Evolutionary conservation across 352 stramenopile genomes (phyloP).

Genomic region (Phytophthora megakarya): DNA sequence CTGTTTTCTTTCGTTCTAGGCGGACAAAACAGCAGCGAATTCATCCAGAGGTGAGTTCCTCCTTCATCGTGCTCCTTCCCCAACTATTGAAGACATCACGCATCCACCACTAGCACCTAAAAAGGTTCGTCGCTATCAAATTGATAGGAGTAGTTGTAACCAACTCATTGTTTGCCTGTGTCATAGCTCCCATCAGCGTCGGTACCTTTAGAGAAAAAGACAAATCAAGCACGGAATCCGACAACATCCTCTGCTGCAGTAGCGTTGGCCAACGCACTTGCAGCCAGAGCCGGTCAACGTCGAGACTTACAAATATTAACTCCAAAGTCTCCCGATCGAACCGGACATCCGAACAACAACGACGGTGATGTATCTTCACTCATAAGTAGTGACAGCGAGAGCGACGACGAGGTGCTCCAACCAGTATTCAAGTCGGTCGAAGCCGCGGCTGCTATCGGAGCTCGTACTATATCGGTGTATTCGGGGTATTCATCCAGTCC

Average conservation of each 20-base stretch:
- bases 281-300: constrained; percentile 21
- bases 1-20: constrained; percentile 18
- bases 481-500: constrained; percentile 47
- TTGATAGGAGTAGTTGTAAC: neutral
- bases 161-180: neutral
- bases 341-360: constrained; percentile 26
- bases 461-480: constrained; percentile 19
- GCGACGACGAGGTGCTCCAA: constrained; percentile 64
- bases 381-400: constrained; percentile 83
- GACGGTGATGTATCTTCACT: constrained; percentile 73
- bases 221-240: constrained; percentile 31
- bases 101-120: constrained; percentile 37
- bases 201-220: constrained; percentile 29
- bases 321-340: constrained; percentile 7
- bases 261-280: constrained; percentile 29
- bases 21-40: constrained; percentile 30
- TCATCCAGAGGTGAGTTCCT: constrained; percentile 2
- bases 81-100: constrained; percentile 45
- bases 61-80: constrained; percentile 10
- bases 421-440: constrained; percentile 59
- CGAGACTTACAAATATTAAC: constrained; percentile 18
- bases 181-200: constrained; percentile 22
- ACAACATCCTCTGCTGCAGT: constrained; percentile 21
- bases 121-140: constrained; percentile 21
- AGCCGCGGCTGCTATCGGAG: constrained; percentile 16